Conservation (phyloP, 768 basidiomycete species). For the Trametes sanguinea region DNA sequence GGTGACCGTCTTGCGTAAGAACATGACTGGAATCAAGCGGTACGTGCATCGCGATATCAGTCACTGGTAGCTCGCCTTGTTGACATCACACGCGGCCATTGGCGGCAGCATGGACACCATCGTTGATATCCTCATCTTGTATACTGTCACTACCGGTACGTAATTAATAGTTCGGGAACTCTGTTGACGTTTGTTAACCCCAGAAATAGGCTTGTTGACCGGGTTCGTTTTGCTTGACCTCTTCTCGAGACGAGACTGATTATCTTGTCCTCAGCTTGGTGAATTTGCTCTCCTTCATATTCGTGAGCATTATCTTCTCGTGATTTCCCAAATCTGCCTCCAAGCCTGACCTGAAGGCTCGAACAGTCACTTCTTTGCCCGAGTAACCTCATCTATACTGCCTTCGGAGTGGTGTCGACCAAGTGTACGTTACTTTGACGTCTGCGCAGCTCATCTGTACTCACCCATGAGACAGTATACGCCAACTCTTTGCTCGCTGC, state of each 20-base stretch:
- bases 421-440: not conserved
- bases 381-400: not conserved
- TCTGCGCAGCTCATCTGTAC: not conserved
- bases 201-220: not conserved
- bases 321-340: too few relatives aligned
- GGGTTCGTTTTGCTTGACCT: not conserved
- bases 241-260: not conserved
- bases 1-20: not conserved
- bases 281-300: constrained; percentile 7
- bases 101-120: constrained; percentile 3
- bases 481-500: constrained; percentile 12
- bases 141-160: constrained; percentile 10
- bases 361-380: constrained; percentile 2
- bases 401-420: constrained; percentile 2
- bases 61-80: not conserved
- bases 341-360: not conserved
- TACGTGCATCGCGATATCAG: not conserved
- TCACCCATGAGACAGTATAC: not conserved
- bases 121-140: constrained; percentile 6
- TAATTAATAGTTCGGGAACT: not conserved
- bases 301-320: not conserved
- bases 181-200: not conserved
- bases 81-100: not conserved
- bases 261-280: not conserved
- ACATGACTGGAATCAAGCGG: constrained; percentile 9